Evolutionary conservation across 1,284 basidiomycete genomes (phyloP).

Genomic region (Pseudozyma sp.): DNA sequence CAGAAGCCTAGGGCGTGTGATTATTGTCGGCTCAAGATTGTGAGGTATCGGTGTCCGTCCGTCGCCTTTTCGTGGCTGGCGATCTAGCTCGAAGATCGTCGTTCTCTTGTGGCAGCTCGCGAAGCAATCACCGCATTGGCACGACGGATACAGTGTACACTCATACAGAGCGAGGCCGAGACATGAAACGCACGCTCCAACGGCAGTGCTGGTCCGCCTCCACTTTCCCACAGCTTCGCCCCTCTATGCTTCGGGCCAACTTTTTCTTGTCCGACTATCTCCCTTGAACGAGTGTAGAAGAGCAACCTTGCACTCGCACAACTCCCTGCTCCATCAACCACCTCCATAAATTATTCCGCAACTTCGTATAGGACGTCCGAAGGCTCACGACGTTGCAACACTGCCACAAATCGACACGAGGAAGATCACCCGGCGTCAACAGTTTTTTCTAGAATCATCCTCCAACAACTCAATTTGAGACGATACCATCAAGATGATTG

Average conservation of each 20-base stretch:
- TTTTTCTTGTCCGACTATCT: not conserved
- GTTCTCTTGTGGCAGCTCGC: not conserved
- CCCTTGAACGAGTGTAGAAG: not conserved
- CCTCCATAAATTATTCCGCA: no score
- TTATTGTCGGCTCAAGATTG: no score
- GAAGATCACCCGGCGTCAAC: no score
- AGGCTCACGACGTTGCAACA: no score
- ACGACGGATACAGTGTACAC: no score
- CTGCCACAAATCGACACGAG: no score
- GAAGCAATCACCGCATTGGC: not conserved
- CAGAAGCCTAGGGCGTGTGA: not conserved
- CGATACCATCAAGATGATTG: constrained; percentile 25
- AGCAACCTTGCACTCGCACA: no score
- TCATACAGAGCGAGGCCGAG: no score
- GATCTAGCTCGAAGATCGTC: constrained; percentile 4
- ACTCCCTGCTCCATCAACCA: not conserved
- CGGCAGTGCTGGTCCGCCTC: not conserved
- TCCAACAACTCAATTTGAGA: not conserved
- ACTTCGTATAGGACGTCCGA: no score
- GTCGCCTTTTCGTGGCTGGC: not conserved
- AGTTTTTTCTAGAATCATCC: no score
- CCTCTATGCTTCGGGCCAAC: constrained; percentile 6
- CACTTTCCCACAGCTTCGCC: not conserved
- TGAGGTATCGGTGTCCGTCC: not conserved
- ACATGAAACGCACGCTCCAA: not conserved